Evolutionary conservation across 257 asterid species (phyloP).

Genomic region (Forsythia viridissima): DNA sequence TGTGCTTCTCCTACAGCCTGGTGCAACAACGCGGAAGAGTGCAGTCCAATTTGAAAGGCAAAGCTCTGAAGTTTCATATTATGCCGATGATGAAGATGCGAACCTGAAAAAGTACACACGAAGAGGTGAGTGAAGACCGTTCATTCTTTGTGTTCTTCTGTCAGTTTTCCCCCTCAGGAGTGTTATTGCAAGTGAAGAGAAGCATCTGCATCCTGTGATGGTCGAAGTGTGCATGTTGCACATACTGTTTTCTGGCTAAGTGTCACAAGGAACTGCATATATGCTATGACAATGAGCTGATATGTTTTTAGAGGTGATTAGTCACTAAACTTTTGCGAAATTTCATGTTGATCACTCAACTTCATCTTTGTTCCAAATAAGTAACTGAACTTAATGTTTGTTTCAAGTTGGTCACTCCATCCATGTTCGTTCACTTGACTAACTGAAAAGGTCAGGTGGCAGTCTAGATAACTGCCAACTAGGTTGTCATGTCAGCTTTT

Average conservation of each 20-base stretch:
- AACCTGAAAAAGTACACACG: constrained; percentile 75
- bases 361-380: neutral
- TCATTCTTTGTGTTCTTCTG: neutral
- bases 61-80: constrained; percentile 77
- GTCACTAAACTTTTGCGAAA: neutral
- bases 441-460: neutral
- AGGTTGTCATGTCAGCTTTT: neutral
- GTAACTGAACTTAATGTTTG: neutral
- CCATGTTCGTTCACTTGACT: neutral
- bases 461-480: neutral
- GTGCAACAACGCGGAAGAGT: constrained; percentile 83
- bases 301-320: neutral
- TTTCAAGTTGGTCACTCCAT: neutral
- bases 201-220: neutral
- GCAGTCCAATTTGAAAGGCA: constrained; percentile 69
- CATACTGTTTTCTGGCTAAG: neutral
- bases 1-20: constrained; percentile 51
- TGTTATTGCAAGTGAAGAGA: constrained; percentile 2
- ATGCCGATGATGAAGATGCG: constrained; percentile 90
- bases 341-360: neutral
- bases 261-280: neutral
- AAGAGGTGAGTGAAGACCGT: constrained; percentile 57
- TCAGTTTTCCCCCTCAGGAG: neutral
- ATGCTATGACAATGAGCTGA: neutral
- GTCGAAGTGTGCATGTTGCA: neutral